Percentiles rank a stretch among this genome's conserved stretches.
Evolutionary conservation across 163 green algal genomes (phyloP).

Genomic region (Chlorella variabilis): DNA sequence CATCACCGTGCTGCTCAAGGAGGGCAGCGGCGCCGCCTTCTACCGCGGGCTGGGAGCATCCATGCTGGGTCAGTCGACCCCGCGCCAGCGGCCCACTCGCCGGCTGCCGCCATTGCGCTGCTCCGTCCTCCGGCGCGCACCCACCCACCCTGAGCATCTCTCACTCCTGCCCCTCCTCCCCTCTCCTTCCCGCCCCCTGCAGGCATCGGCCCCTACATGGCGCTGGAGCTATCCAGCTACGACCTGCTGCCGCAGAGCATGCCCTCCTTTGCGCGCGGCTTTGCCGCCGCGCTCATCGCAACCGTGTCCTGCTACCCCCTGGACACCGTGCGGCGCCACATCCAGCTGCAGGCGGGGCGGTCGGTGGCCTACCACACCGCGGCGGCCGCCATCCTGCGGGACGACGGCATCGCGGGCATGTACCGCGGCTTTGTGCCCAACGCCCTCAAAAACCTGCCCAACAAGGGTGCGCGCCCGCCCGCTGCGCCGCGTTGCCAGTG

Average conservation of each 20-base stretch:
- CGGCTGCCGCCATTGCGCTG: no score
- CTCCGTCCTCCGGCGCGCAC: no score
- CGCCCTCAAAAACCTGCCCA: slow-evolving; percentile 88
- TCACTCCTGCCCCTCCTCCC: not conserved
- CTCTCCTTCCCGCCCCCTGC: not conserved
- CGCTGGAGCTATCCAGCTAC: slow-evolving; percentile 79
- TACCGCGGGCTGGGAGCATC: slow-evolving; percentile 85
- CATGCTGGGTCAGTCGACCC: slow-evolving; percentile 66
- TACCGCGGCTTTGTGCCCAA: slow-evolving; percentile 89
- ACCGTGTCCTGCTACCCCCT: slow-evolving; percentile 86
- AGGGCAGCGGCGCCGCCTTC: slow-evolving; percentile 76
- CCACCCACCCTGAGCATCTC: no score
- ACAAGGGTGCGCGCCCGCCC: slow-evolving; percentile 79
- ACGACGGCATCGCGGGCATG: slow-evolving; percentile 71
- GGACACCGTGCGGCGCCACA: slow-evolving; percentile 70
- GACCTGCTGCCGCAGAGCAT: slow-evolving; percentile 67
- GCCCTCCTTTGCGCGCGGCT: slow-evolving; percentile 73
- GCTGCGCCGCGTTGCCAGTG: no score
- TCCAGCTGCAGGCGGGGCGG: slow-evolving; percentile 41
- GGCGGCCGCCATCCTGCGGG: slow-evolving; percentile 45
- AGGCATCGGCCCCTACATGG: slow-evolving; percentile 91
- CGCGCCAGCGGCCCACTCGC: no score
- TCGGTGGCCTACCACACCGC: slow-evolving; percentile 35
- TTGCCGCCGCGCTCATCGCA: slow-evolving; percentile 75
- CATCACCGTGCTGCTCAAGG: slow-evolving; percentile 59